phyloP scores from a whole-genome alignment of 108 stramenopile genomes.

The Skeletonema menzelii region DNA sequence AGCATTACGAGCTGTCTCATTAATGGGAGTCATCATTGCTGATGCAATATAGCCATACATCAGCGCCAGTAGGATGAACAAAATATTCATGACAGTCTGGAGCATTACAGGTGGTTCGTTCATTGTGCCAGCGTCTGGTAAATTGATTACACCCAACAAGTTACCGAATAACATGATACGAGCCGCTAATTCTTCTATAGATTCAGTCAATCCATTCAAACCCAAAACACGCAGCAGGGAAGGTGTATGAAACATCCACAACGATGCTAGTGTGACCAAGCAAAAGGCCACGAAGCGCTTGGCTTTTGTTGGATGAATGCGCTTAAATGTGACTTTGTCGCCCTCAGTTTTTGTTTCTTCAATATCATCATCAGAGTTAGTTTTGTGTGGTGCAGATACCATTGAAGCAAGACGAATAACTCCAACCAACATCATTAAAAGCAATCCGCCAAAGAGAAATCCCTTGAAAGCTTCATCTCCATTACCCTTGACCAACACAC shows the following conservation, averaged over 20 bases:
- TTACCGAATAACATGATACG: conserved; percentile 32
- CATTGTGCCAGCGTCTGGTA: not conserved
- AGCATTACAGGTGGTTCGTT: conserved; percentile 1
- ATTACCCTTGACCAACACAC: conserved; percentile 37
- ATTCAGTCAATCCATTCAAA: conserved; percentile 19
- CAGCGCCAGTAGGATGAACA: conserved; percentile 16
- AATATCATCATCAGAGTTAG: not conserved
- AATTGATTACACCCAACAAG: conserved; percentile 21
- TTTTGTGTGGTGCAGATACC: conserved; percentile 6
- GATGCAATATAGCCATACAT: conserved; percentile 29
- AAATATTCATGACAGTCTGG: conserved; percentile 12
- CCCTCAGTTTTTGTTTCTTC: conserved; percentile 1
- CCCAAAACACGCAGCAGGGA: conserved; percentile 32
- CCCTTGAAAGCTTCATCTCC: conserved; percentile 30
- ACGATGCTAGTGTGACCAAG: conserved; percentile 14
- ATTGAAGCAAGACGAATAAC: conserved; percentile 14
- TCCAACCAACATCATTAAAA: conserved; percentile 2
- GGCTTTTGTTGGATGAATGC: conserved; percentile 17
- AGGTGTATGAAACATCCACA: conserved; percentile 48
- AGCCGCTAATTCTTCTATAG: conserved; percentile 29
- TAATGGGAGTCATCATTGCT: conserved; percentile 20
- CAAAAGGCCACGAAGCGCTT: conserved; percentile 20
- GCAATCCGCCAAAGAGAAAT: conserved; percentile 9
- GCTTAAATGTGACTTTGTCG: conserved; percentile 7
- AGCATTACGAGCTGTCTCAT: conserved; percentile 42